Base-by-base conservation (phyloP, 2,329 filamentous ascomycete genomes). In the Karstenula rhodostoma region DNA sequence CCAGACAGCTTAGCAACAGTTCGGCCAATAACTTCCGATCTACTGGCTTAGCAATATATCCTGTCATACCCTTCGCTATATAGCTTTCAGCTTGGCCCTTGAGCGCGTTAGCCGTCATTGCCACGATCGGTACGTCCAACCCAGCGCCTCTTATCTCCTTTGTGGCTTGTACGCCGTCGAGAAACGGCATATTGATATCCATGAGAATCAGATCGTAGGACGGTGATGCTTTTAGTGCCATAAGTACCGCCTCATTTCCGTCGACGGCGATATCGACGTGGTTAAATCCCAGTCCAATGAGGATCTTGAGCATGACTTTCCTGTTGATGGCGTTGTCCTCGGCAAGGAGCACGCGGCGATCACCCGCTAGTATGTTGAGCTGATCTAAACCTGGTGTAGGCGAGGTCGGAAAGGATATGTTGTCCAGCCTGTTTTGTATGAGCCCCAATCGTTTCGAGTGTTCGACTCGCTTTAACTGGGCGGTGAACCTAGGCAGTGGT, bases 71-170 rank as follows among this genome's bases (percentile, higher is more conserved):
- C 52, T 81, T 81, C 4, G 81, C 80, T 29, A 85, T 74, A 62
- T 85, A 87, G 10, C 75, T 78, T 48, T 87, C 85, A 4, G 78
- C 80, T 60, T 87, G 85, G 0, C 83, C 85, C 52, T 84, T 84
- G 19, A 87, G 74, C 0, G 85, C 85, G 61, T 86, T 85, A 0
- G 84, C 84, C 0, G 84, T 86, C 77, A 86, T 81, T 15, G 84
- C 85, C 22, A 87, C 80, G 42, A 86, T 85, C 0, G 84, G 84
- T 48, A 67, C 12, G 27, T 51, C 25, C 12, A 65, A 29, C 13
- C 63, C 65, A 61, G 63, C 61, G 48, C 56, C 64, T 60, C 69
- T 69, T 42, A 68, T 70, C 62, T 70, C 69, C 61, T 58, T 69
- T 54, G 68, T 77, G 57, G 61, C 67, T 56, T 60, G 72, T 56